phyloP scores from a whole-genome alignment of 169 alveolate species.

The Plasmodium berghei region DNA sequence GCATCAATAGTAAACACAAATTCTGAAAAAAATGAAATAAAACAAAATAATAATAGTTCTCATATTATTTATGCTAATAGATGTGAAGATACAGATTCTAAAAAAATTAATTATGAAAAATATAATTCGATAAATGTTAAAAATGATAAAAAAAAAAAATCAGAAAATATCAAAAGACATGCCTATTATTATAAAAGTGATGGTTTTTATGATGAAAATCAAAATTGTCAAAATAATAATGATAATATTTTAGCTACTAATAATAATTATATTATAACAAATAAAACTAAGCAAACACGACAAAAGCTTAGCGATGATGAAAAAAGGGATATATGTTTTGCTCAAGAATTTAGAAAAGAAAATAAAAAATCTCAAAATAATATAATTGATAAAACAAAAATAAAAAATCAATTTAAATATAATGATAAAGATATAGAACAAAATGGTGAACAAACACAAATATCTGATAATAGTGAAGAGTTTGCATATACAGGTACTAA shows the following conservation, averaged over 20 bases:
- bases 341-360: conserved; percentile 10
- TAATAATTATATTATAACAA: background rate
- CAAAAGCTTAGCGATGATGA: conserved; percentile 24
- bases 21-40: no score
- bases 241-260: background rate
- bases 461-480: conserved; percentile 9
- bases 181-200: conserved; percentile 42
- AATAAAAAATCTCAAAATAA: no score
- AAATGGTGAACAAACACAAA: background rate
- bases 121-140: background rate
- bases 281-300: conserved; percentile 16
- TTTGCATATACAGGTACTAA: background rate
- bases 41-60: no score
- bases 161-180: conserved; percentile 55
- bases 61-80: no score
- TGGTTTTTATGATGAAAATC: background rate
- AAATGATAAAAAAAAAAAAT: conserved; percentile 35
- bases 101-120: no score
- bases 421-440: conserved; percentile 4
- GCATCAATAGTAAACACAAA: no score
- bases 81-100: no score
- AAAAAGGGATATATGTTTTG: conserved; percentile 10
- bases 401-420: background rate
- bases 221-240: conserved; percentile 4
- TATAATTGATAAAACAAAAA: no score